Evolutionary conservation across 352 stramenopile genomes (phyloP).

Genomic region (Thalassiosira exigua): DNA sequence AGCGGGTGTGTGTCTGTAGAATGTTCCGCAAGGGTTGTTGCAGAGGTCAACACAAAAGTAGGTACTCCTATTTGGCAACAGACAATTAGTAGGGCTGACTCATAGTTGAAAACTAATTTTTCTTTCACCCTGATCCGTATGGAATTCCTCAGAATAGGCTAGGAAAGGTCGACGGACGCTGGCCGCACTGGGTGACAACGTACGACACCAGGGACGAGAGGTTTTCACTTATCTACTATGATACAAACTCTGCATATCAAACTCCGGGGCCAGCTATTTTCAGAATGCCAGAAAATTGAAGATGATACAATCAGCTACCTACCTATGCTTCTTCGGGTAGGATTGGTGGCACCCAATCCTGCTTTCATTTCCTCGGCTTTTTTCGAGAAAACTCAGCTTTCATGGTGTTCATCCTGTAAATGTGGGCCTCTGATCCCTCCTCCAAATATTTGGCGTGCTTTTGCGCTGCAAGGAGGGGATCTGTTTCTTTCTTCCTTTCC

Average conservation of each 20-base stretch:
- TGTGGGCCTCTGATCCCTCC: slow-evolving; percentile 27
- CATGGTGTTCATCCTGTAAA: slow-evolving; percentile 55
- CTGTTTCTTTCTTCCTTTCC: slow-evolving; percentile 24
- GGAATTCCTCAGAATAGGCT: slow-evolving; percentile 49
- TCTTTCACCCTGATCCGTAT: too few species aligned
- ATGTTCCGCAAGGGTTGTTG: slow-evolving; percentile 32
- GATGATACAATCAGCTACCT: too few species aligned
- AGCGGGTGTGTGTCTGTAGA: slow-evolving; percentile 50
- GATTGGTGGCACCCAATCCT: too few species aligned
- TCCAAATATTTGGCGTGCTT: slow-evolving; percentile 47
- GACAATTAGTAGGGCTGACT: too few species aligned
- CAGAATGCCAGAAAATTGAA: background rate
- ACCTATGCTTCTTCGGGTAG: too few species aligned
- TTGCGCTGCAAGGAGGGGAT: slow-evolving; percentile 27
- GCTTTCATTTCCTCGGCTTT: slow-evolving; percentile 16
- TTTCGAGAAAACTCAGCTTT: slow-evolving; percentile 39
- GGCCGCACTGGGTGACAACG: slow-evolving; percentile 58
- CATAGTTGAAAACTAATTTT: too few species aligned
- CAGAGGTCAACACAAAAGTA: slow-evolving; percentile 44
- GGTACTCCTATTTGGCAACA: too few species aligned
- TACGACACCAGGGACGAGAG: slow-evolving; percentile 43
- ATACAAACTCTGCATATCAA: slow-evolving; percentile 14
- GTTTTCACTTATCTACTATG: slow-evolving; percentile 59
- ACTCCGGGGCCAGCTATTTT: background rate
- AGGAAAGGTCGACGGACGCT: slow-evolving; percentile 56